Base-by-base conservation (phyloP, 805 yeast genomes). In the Wickerhamomyces pijperi region DNA sequence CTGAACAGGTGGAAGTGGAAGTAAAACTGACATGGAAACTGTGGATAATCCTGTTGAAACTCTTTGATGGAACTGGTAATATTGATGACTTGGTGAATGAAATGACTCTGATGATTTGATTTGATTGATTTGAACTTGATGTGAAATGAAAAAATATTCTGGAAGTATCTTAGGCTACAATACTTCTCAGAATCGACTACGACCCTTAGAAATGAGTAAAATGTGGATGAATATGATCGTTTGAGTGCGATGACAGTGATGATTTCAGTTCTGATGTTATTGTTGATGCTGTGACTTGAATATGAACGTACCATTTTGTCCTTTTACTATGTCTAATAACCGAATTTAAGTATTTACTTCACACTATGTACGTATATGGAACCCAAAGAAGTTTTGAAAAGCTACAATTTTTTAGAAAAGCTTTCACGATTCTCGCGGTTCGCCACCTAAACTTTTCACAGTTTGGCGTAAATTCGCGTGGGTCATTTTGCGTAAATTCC, bases 281-380 rank as follows among this genome's bases (percentile, higher is more conserved):
- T 25, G 29, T 9, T 12, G 14, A 25, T 7, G 13, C 14, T 12
- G 7, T 7, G 14, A 11, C n/a, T 13, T 6, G 12, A 19, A 31
- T 31, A 15, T 31, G 11, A 20, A 34, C 36, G 36, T 34, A 34
- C 36, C 36, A 34, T 34, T 21, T 34, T 34, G 36, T 20, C 16
- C 25, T 34, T 20, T 11, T 20, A 19, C 15, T n/a, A 9, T 34
- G 33, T 31, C 17, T 31, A 16, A 16, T 15, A 31, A 16, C 17
- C 19, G 17, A 6, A 31, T 15, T n/a, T 6, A 31, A 31, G 6
- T 9, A 15, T 12, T 15, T 5, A 5, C 17, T 31, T 15, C 12
- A 13, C 17, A 7, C 13, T 28, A 15, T 14, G 16, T 14, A 17
- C 19, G 17, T 17, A 31, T 16, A 9, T 8, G 33, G 14, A 31